phyloP scores from a whole-genome alignment of 1,284 basidiomycete species.

The Cryptococcus neoformans region DNA sequence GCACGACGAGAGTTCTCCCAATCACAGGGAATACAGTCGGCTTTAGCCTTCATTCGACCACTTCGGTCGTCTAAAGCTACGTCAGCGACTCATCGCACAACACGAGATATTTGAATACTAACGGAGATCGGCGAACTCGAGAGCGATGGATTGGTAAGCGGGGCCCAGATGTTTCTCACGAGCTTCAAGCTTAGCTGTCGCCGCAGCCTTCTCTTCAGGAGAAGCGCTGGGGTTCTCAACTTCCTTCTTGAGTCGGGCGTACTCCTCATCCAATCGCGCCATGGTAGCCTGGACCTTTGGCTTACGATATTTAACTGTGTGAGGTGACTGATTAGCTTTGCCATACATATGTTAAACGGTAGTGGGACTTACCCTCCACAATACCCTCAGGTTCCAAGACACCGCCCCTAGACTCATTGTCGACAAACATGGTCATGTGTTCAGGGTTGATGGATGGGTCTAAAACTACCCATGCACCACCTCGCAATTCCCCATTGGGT shows the following conservation, averaged over 20 bases:
- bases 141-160: constrained; percentile 88
- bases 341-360: neutral
- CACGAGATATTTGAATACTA: constrained; percentile 56
- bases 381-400: constrained; percentile 98
- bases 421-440: constrained; percentile 99
- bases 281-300: constrained; percentile 88
- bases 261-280: constrained; percentile 87
- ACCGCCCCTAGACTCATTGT: constrained; percentile 92
- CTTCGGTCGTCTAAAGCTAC: constrained; percentile 61
- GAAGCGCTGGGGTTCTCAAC: constrained; percentile 70
- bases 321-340: neutral
- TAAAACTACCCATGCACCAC: constrained; percentile 99
- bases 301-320: constrained; percentile 64
- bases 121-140: constrained; percentile 95
- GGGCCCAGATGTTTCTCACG: constrained; percentile 83
- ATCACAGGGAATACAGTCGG: constrained; percentile 74
- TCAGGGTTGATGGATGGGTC: constrained; percentile 95
- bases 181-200: constrained; percentile 64
- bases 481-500: constrained; percentile 97
- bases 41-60: constrained; percentile 98
- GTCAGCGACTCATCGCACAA: constrained; percentile 8
- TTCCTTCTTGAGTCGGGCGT: constrained; percentile 74
- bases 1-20: constrained; percentile 88
- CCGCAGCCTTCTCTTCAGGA: constrained; percentile 68
- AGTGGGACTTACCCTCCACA: constrained; percentile 59